Evolutionary conservation across 2,329 filamentous ascomycete genomes (phyloP).

Genomic region (Helminthosporium solani): DNA sequence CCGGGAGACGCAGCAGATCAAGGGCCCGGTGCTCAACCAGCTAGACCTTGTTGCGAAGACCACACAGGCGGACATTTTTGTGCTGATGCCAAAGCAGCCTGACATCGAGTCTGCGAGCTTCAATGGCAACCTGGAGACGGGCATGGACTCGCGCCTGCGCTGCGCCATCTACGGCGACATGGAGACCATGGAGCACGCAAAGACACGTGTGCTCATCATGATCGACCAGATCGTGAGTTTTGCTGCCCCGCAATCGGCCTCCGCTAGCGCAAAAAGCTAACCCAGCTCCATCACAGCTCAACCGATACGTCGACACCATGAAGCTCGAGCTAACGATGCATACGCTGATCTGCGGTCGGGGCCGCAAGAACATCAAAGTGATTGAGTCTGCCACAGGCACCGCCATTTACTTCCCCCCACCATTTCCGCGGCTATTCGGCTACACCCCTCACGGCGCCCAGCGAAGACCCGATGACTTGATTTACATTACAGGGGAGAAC

Average conservation of each 20-base stretch:
- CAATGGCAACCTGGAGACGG: slow-evolving; percentile 72
- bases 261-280: slow-evolving; percentile 39
- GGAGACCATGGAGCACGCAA: slow-evolving; percentile 93
- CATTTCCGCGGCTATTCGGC: slow-evolving; percentile 87
- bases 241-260: slow-evolving; percentile 17
- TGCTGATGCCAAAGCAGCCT: slow-evolving; percentile 84
- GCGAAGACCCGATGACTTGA: slow-evolving; percentile 80
- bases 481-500: slow-evolving; percentile 91
- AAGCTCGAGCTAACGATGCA: slow-evolving; percentile 86
- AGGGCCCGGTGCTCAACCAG: slow-evolving; percentile 75
- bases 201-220: slow-evolving; percentile 93
- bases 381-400: slow-evolving; percentile 96
- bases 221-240: slow-evolving; percentile 83
- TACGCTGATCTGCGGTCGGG: slow-evolving; percentile 87
- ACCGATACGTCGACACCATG: slow-evolving; percentile 73
- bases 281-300: slow-evolving; percentile 55
- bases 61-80: slow-evolving; percentile 94
- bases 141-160: slow-evolving; percentile 83
- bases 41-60: slow-evolving; percentile 83
- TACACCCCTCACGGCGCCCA: slow-evolving; percentile 82
- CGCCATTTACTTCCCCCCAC: slow-evolving; percentile 95
- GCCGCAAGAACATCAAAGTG: slow-evolving; percentile 94
- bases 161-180: slow-evolving; percentile 94
- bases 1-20: slow-evolving; percentile 64
- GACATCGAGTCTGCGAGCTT: slow-evolving; percentile 76